A percentile compares a stretch with the other conserved stretches of the same genome.
Evolutionary conservation across 2,329 filamentous ascomycete genomes (phyloP).

Genomic region (Aspergillus viridinutans): DNA sequence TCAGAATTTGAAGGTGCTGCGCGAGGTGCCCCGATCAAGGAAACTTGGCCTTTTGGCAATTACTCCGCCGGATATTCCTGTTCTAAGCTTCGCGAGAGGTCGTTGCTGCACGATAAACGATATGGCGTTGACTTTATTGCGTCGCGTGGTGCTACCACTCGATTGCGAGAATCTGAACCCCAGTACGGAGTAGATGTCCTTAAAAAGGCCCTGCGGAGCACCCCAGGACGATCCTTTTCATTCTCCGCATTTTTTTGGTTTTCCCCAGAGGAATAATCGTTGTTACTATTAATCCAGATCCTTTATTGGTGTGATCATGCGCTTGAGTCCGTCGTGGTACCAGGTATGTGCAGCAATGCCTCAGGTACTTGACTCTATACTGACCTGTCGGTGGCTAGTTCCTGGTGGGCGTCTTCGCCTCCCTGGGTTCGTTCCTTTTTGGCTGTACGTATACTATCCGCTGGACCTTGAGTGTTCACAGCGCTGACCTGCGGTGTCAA

Average conservation of each 20-base stretch:
- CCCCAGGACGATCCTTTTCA: conserved; percentile 9
- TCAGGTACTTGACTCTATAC: neutral
- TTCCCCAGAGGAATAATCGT: conserved; percentile 1
- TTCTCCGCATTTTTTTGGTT: conserved; percentile 16
- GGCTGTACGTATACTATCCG: conserved; percentile 39
- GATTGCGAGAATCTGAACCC: conserved; percentile 18
- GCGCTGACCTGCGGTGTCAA: conserved; percentile 9
- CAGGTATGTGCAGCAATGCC: conserved; percentile 38
- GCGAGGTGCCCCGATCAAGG: neutral
- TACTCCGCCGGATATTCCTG: neutral
- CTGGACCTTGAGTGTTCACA: neutral
- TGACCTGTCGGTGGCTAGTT: conserved; percentile 40
- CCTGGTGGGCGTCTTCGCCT: conserved; percentile 56
- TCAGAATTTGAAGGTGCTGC: neutral
- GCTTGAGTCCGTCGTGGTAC: conserved; percentile 55
- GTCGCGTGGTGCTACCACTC: conserved; percentile 3
- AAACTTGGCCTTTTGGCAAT: neutral
- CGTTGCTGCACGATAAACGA: neutral
- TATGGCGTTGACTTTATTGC: neutral
- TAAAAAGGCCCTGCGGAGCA: conserved; percentile 14
- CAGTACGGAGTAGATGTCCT: conserved; percentile 12
- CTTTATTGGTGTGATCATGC: conserved; percentile 38
- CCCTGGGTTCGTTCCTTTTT: conserved; percentile 55
- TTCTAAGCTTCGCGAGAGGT: conserved; percentile 1
- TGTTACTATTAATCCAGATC: neutral